phyloP scores from a whole-genome alignment of 768 basidiomycete genomes.

The Lyophyllum semitale region DNA sequence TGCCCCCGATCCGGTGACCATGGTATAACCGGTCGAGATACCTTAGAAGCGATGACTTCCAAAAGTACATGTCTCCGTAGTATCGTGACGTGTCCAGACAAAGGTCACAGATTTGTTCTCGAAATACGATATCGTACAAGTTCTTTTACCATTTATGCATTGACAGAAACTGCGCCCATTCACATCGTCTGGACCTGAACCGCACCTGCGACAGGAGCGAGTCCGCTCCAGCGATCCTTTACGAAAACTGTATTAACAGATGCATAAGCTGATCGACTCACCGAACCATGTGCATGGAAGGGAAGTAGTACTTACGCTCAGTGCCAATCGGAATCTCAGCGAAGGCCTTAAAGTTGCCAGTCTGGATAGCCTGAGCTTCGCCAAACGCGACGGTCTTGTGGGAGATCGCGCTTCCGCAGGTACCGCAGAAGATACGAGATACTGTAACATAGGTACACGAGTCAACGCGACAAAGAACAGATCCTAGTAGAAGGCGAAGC shows the following conservation, averaged over 20 bases:
- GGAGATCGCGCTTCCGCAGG: constrained; percentile 38
- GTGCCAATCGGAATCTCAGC: constrained; percentile 28
- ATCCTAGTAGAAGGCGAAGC: background rate
- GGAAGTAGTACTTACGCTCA: constrained; percentile 28
- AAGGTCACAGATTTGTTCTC: too few relatives aligned
- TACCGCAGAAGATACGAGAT: constrained; percentile 37
- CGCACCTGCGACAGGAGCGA: background rate
- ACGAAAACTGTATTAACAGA: background rate
- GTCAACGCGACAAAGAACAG: background rate
- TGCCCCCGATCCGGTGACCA: too few relatives aligned
- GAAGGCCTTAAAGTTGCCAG: constrained; percentile 36
- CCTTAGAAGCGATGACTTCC: too few relatives aligned
- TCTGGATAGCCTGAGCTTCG: constrained; percentile 37
- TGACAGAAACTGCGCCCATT: background rate
- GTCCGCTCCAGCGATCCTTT: background rate
- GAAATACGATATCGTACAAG: background rate
- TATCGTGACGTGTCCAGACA: too few relatives aligned
- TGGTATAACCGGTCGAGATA: too few relatives aligned
- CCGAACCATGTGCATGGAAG: background rate
- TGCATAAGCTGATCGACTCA: background rate
- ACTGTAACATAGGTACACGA: constrained; percentile 18
- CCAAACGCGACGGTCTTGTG: constrained; percentile 35
- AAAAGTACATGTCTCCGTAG: too few relatives aligned
- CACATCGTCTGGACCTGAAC: background rate
- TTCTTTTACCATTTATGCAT: background rate